A percentile compares a stretch with the other conserved stretches of the same genome.
Evolutionary conservation across 495 filamentous ascomycete species (phyloP).

Genomic region (Penicillium chermesinum): DNA sequence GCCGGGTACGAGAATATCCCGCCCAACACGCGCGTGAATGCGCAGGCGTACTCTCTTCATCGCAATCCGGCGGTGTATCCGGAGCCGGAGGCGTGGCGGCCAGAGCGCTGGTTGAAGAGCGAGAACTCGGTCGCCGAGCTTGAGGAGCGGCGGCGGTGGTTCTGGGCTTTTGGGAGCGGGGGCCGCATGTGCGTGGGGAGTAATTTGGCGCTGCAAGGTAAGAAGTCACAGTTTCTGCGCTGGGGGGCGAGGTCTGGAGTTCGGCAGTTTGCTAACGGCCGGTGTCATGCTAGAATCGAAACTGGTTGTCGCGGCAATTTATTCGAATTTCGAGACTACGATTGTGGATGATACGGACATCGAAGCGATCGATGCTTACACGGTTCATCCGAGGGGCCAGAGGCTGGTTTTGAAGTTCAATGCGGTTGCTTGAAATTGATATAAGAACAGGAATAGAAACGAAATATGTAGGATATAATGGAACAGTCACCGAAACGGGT

Average conservation of each 20-base stretch:
- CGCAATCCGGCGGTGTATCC: conserved; percentile 58
- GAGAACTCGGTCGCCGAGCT: conserved; percentile 29
- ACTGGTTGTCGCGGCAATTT: conserved; percentile 50
- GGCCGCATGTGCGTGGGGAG: conserved; percentile 82
- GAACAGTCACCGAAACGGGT: conserved; percentile 13
- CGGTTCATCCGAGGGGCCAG: conserved; percentile 49
- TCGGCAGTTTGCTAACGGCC: too few relatives aligned
- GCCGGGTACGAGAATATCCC: conserved; percentile 54
- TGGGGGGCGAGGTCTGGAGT: too few relatives aligned
- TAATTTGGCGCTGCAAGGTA: conserved; percentile 75
- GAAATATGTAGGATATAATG: conserved; percentile 9
- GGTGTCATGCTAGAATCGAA: too few relatives aligned
- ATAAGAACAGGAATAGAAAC: conserved; percentile 21
- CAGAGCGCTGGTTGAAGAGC: conserved; percentile 55
- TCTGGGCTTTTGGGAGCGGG: conserved; percentile 83
- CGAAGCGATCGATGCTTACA: conserved; percentile 64
- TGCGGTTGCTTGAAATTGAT: conserved; percentile 9
- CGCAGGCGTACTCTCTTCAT: conserved; percentile 68
- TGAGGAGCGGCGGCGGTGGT: conserved; percentile 60
- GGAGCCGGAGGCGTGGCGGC: conserved; percentile 55
- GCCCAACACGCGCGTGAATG: conserved; percentile 60
- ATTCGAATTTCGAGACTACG: conserved; percentile 60
- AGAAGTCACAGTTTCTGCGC: too few relatives aligned
- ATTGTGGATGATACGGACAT: conserved; percentile 53
- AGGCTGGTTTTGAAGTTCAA: conserved; percentile 44